A percentile compares a stretch with the other conserved stretches of the same genome.
Conservation (phyloP, 441 rosid genomes). For the Croton laevigatus region DNA sequence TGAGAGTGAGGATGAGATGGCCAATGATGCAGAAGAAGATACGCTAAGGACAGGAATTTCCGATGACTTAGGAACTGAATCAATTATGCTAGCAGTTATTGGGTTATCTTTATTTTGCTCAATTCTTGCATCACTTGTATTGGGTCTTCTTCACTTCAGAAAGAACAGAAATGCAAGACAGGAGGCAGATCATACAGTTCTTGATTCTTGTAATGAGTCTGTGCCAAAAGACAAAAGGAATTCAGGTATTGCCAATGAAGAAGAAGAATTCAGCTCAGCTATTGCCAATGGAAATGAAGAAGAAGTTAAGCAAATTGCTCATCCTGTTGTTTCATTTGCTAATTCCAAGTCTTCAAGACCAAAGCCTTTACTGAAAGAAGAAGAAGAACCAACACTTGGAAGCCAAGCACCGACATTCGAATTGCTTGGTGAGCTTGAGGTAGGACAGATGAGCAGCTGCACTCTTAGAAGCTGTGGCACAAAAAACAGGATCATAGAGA, state of each 20-base stretch:
- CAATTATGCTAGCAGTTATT: conserved; percentile 12
- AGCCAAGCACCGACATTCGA: conserved; percentile 34
- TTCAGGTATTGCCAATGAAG: no score
- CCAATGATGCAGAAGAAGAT: conserved; percentile 4
- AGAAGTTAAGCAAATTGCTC: conserved; percentile 11
- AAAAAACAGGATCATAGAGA: conserved; percentile 25
- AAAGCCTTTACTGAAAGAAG: conserved; percentile 7
- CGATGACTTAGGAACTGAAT: conserved; percentile 12
- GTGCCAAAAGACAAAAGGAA: conserved; percentile 4
- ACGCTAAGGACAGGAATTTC: conserved; percentile 1
- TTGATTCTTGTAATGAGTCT: conserved; percentile 17
- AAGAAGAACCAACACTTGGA: conserved; percentile 22
- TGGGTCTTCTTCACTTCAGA: conserved; percentile 17
- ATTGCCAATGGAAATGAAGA: conserved; percentile 1
- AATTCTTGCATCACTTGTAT: conserved; percentile 23
- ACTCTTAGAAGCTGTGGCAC: conserved; percentile 21
- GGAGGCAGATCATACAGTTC: conserved; percentile 3
- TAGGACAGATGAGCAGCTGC: conserved; percentile 33
- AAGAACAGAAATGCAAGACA: conserved; percentile 20
- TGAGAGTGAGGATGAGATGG: not conserved
- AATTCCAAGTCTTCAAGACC: conserved; percentile 15
- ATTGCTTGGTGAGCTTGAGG: conserved; percentile 48
- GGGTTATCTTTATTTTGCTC: conserved; percentile 16
- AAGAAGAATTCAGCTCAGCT: no score
- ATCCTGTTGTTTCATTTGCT: conserved; percentile 7